These are phyloP conservation scores for Botryosphaeria agaves DNA, from an alignment of 2,329 filamentous ascomycete genomes.

Conservation along the genomic window DNA sequence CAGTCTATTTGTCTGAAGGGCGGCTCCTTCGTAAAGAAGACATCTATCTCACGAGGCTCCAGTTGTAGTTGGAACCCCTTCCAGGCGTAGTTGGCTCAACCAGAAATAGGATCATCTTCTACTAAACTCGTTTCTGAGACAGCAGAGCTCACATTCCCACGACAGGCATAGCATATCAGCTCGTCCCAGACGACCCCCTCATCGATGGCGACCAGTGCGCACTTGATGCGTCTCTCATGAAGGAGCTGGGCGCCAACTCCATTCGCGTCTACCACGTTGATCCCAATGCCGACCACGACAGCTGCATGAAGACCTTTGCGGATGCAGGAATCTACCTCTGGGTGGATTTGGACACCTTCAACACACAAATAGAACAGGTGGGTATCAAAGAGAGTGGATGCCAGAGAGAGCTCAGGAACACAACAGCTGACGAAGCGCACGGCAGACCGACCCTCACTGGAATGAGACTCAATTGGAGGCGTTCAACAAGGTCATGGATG, in stretches of 20 bases:
- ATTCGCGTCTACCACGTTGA: constrained; percentile 86
- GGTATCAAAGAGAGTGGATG: constrained; percentile 9
- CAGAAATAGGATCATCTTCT: too few species aligned
- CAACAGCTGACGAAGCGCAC: not conserved
- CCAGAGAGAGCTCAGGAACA: not conserved
- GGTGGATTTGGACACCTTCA: constrained; percentile 65
- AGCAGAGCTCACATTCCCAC: constrained; percentile 27
- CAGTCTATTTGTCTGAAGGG: too few species aligned
- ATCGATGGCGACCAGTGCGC: constrained; percentile 58
- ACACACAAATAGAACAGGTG: constrained; percentile 49
- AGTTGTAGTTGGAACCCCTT: too few species aligned
- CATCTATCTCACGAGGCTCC: too few species aligned
- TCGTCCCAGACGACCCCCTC: constrained; percentile 55
- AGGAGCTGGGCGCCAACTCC: constrained; percentile 62
- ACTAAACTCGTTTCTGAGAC: too few species aligned
- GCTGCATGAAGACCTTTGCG: constrained; percentile 66
- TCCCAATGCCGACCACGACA: constrained; percentile 48
- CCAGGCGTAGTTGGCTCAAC: too few species aligned
- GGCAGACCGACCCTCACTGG: constrained; percentile 47
- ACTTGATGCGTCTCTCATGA: constrained; percentile 61
- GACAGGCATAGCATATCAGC: constrained; percentile 22
- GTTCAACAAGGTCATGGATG: constrained; percentile 58
- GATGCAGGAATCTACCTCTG: constrained; percentile 71
- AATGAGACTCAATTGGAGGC: constrained; percentile 51
- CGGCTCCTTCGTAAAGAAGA: too few species aligned